phyloP scores from a whole-genome alignment of 345 rosid species.

The Salix dunnii region DNA sequence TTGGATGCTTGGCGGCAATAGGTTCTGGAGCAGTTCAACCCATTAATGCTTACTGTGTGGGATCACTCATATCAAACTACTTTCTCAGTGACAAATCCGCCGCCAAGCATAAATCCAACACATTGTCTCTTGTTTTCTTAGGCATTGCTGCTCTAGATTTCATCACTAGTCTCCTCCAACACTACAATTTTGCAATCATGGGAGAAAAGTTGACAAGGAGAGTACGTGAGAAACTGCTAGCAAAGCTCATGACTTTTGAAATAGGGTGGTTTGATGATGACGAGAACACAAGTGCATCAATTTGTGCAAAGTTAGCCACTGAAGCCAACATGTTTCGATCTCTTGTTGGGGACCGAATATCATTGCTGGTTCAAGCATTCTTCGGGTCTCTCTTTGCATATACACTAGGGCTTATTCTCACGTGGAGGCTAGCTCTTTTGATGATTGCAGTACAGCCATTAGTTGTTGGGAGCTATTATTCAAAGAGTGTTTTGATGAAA shows the following conservation, averaged over 20 bases:
- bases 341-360: conserved; percentile 61
- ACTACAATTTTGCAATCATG: conserved; percentile 58
- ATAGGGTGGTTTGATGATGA: conserved; percentile 67
- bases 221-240: conserved; percentile 48
- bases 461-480: conserved; percentile 57
- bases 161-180: conserved; percentile 49
- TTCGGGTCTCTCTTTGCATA: conserved; percentile 58
- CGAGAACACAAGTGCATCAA: conserved; percentile 64
- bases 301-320: conserved; percentile 58
- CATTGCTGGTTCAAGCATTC: conserved; percentile 53
- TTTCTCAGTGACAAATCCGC: conserved; percentile 37
- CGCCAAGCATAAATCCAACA: conserved; percentile 42
- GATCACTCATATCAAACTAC: conserved; percentile 53
- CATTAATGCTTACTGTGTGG: conserved; percentile 62
- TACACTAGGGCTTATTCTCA: conserved; percentile 41
- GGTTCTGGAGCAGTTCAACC: conserved; percentile 67
- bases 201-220: conserved; percentile 66
- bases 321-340: conserved; percentile 58
- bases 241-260: conserved; percentile 60
- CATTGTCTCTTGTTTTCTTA: conserved; percentile 45
- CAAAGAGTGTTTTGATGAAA: conserved; percentile 48
- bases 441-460: conserved; percentile 66
- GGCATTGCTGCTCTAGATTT: conserved; percentile 52
- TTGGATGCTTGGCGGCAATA: conserved; percentile 60
- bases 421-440: conserved; percentile 55